Base-by-base conservation (phyloP, 2,329 filamentous ascomycete genomes). In the Periglandula ipomoeae region DNA sequence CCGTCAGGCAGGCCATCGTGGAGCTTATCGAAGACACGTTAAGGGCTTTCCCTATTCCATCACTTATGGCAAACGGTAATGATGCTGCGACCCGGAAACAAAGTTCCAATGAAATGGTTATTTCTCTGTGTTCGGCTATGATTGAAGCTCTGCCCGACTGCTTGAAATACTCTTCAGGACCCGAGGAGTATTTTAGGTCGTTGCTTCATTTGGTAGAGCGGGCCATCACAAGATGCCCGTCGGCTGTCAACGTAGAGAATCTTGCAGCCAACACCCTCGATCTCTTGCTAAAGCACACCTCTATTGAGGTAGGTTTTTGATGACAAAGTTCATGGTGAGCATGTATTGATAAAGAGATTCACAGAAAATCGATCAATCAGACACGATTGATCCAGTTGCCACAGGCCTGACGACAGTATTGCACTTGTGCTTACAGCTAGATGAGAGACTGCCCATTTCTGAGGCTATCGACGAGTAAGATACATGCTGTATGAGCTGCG, bases 181-280 rank as follows among this genome's bases (percentile, higher is more conserved):
- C 73, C 49, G 65, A 70, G 22, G 73, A 79, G 44, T 57, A 74
- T 15, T 70, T 81, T 46, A 53, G 55, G 3, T 54, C 77, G 17
- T 63, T 69, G 27, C 59, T 49, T 3, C 27, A 44, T 38, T 40
- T 52, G 5, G 30, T 50, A 30, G 47, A 45, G 19, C 35, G 22
- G 13, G 22, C n/a, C 10, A 44, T 22, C 22, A 22, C 19, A 17
- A 47, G 9, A 19, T 30, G 50, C 15, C 52, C 58, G n/a, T 61
- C 64, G 8, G 61, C 65, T 4, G 55, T 65, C 4, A 49, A 65
- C 15, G 55, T 66, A 2, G 51, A 55, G 5, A 47, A 49, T 5
- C 55, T 72, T 48, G 58, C 66, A 8, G 48, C 59, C 24, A 54
- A 59, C 20, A 43, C 55, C 5, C 60, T 65, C 27, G 55, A 65